Base-by-base conservation (phyloP, 192 early-diverging fungal species). In the Gaertneriomyces semiglobifer region DNA sequence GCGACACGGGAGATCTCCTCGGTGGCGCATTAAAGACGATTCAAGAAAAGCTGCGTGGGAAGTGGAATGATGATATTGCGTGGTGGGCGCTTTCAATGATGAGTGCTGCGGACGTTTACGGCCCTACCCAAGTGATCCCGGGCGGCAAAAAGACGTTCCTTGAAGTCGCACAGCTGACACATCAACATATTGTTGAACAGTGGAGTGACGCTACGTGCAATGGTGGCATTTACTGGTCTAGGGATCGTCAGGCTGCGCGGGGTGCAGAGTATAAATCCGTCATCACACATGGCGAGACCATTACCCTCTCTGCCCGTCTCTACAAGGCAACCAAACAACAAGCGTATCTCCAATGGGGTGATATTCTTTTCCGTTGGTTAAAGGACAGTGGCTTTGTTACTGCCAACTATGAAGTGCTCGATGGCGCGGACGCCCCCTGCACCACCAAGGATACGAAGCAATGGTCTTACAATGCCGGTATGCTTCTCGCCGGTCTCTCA, bases 11-110 rank as follows among this genome's bases (percentile, higher is more conserved):
- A 7, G 68, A 69, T 19, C 63, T 76, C 25, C 60, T 76, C 44
- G 68, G 68, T 25, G 68, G 61, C 18, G 47, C 40, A 12, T 40
- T 46, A 38, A 42, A 43, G 43, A 43, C 60, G 5, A 43, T 69
- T 44, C 62, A 61, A 25, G 68, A 51, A 7, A 68, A 63, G 20
- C 47, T 66, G 0, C 18, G 25, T n/a, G 74, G 74, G 4, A 71
- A 60, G 55, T 77, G 76, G 79, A 77, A 77, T 50, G 77, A 79
- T 53, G 80, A 82, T 64, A 77, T 82, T 45, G 71, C 62, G 6
- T 79, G 77, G 80, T 81, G 76, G 79, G 76, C 61, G 4, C 38
- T 78, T 14, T 60, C 25, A 33, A 64, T 54, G 40, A 57, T 82
- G 42, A 62, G 70, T 5, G 73, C 57, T 25, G 68, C 65, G 7